Percentiles rank a stretch among this genome's conserved stretches.
Evolutionary conservation across 108 stramenopile genomes (phyloP).

Genomic region (Aureococcus anophagefferens): DNA sequence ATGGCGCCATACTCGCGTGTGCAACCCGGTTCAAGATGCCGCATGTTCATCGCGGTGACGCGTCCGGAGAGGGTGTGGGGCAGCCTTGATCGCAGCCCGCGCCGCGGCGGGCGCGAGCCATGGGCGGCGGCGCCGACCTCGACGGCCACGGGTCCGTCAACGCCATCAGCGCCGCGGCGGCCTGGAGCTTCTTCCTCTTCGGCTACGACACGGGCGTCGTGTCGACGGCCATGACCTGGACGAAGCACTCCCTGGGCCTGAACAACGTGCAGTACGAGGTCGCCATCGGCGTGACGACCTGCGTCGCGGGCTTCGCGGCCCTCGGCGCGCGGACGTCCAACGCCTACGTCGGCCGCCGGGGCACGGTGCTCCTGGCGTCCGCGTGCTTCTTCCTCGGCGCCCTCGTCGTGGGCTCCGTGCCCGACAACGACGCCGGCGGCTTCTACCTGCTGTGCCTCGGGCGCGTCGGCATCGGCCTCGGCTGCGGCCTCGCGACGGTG

Average conservation of each 20-base stretch:
- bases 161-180: no score
- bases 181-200: no score
- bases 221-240: constrained; percentile 27
- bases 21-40: no score
- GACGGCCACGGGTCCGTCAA: no score
- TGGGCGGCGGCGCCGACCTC: no score
- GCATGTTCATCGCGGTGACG: no score
- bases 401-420: constrained; percentile 32
- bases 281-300: constrained; percentile 46
- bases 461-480: constrained; percentile 56
- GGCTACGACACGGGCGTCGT: constrained; percentile 45
- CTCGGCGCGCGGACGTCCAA: constrained; percentile 29
- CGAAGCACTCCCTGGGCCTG: constrained; percentile 33
- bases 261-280: constrained; percentile 32
- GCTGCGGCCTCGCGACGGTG: constrained; percentile 59
- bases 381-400: constrained; percentile 45
- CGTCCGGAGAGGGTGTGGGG: no score
- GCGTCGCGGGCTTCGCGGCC: constrained; percentile 45
- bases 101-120: no score
- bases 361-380: constrained; percentile 29
- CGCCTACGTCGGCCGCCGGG: constrained; percentile 40
- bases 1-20: no score
- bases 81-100: no score
- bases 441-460: constrained; percentile 46
- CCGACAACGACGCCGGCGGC: constrained; percentile 12